phyloP scores from a whole-genome alignment of 257 asterid genomes.

The Coffea eugenioides region DNA sequence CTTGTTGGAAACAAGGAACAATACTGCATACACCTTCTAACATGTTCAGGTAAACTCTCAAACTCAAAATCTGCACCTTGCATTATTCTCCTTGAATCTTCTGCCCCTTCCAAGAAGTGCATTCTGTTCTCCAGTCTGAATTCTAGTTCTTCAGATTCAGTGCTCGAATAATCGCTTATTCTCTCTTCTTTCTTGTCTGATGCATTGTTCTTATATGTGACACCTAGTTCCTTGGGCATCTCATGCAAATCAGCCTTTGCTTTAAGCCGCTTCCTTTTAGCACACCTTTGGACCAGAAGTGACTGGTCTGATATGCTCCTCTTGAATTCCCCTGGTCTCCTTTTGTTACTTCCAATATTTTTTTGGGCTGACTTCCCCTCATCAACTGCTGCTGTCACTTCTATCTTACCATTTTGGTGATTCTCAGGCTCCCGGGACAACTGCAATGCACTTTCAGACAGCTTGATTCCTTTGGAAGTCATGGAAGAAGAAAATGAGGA shows the following conservation, averaged over 20 bases:
- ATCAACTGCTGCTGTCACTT: background rate
- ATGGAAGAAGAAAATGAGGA: background rate
- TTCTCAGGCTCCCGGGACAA: background rate
- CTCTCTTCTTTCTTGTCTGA: background rate
- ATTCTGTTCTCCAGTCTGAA: background rate
- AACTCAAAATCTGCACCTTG: background rate
- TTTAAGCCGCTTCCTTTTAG: constrained; percentile 1
- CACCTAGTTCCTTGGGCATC: background rate
- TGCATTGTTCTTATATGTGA: background rate
- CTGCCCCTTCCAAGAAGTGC: background rate
- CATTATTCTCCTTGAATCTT: background rate
- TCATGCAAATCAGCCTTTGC: background rate
- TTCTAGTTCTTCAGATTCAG: background rate
- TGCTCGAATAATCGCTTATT: background rate
- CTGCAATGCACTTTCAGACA: background rate
- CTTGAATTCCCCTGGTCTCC: background rate
- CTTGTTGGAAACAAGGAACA: background rate
- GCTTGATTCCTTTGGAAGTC: background rate
- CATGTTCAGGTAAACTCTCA: background rate
- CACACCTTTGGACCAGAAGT: constrained; percentile 6
- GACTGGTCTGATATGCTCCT: background rate
- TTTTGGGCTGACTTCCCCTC: background rate
- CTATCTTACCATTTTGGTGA: background rate
- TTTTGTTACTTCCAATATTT: background rate
- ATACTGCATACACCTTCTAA: background rate